Base-by-base conservation (phyloP, 345 rosid species). In the Mercurialis annua region DNA sequence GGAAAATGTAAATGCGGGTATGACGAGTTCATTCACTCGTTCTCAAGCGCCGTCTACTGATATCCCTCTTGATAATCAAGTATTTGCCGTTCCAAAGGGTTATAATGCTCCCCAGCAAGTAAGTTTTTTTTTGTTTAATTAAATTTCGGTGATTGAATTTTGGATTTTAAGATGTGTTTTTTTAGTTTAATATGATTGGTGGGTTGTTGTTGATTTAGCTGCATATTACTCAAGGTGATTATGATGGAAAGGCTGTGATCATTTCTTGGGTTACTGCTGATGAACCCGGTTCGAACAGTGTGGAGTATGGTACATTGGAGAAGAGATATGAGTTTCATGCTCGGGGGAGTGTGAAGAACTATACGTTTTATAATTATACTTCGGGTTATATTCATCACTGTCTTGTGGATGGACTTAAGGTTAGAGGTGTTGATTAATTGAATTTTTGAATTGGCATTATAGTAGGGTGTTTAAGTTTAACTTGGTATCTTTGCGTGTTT, bases 381-480 rank as follows among this genome's bases (percentile, higher is more conserved):
- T 83, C 86, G 21, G 86, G 84, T 30, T 78, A 64, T 68, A 76
- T 83, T 64, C 86, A 80, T 60, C 86, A 83, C 52, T 80, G 84
- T 65, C 79, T 78, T 29, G 71, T 80, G 31, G 57, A 58, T 52
- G 61, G 64, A 40, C 73, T 80, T 30, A 76, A 77, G 86, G 84
- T 78, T n/a, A 40, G 44, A 40, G 8, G 44, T 40, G 44, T 40
- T 31, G 9, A 6, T 43, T 8, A 43, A 9, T 53, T 30, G n/a
- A 30, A 43, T 57, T 47, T 14, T 43, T 20, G 29, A 43, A 29
- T 23, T 7, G 6, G 36, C 16, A 34, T 34, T 34, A 9, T 34
- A 2, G 11, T 1, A n/a, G n/a, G 27, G 14, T 46, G 27, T n/a
- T 46, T 62, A 14, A 18, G 3, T 65, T 67, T 67, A 44, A 67